Conservation (phyloP, 176 grass and related monocot species). For the Urochloa ruziziensis region DNA sequence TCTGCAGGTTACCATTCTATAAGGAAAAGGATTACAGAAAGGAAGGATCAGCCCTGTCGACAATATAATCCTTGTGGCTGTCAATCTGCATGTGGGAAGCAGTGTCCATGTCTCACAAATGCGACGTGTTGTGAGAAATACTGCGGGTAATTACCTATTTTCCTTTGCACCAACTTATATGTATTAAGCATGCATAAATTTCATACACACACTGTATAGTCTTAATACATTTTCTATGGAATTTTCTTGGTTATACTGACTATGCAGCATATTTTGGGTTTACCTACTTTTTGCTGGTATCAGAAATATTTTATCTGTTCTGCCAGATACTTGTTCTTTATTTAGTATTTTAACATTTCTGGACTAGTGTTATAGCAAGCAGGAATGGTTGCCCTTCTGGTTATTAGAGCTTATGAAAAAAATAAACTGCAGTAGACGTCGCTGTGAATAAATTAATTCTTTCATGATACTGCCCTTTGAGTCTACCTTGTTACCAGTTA, state of each 20-base stretch:
- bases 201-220: not conserved
- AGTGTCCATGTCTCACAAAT: conserved; percentile 79
- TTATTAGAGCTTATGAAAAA: not conserved
- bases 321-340: not conserved
- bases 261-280: not conserved
- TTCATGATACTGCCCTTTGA: not conserved
- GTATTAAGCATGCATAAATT: not conserved
- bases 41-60: conserved; percentile 87
- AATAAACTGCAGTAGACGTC: not conserved
- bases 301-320: not conserved
- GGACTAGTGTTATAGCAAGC: conserved; percentile 14
- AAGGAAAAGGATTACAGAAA: conserved; percentile 94
- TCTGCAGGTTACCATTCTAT: conserved; percentile 89
- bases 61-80: conserved; percentile 96
- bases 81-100: conserved; percentile 92
- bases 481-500: not conserved
- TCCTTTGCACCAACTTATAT: not conserved
- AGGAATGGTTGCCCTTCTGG: not conserved
- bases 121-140: conserved; percentile 98
- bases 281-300: not conserved
- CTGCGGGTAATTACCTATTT: conserved; percentile 60
- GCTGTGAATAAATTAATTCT: not conserved
- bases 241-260: conserved; percentile 14
- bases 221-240: not conserved
- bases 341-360: not conserved